These are phyloP conservation scores for Boletus rubroflammeus DNA, from an alignment of 768 basidiomycete genomes.

Conservation along the genomic window DNA sequence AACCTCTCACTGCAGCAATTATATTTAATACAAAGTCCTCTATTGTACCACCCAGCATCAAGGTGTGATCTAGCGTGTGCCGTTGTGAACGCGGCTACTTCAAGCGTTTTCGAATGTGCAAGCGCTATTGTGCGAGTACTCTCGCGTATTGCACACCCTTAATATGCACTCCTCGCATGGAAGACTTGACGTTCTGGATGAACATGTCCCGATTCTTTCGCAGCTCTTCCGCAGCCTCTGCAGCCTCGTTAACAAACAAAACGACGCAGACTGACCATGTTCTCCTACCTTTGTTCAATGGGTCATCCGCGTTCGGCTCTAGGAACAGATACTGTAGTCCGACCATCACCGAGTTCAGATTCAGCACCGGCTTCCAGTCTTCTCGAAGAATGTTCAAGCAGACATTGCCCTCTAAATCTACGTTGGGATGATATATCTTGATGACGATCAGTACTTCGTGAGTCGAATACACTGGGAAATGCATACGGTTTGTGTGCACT, in stretches of 20 bases:
- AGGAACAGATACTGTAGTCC: slow-evolving; percentile 97
- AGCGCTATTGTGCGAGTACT: slow-evolving; percentile 50
- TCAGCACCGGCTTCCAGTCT: slow-evolving; percentile 99
- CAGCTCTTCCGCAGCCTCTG: slow-evolving; percentile 96
- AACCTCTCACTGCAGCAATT: neutral
- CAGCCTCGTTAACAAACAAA: slow-evolving; percentile 8
- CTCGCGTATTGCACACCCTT: slow-evolving; percentile 78
- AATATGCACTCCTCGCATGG: slow-evolving; percentile 80
- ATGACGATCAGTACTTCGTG: slow-evolving; percentile 2
- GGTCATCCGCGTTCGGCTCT: slow-evolving; percentile 98
- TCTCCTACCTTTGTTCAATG: slow-evolving; percentile 93
- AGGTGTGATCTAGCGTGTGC: slow-evolving; percentile 2
- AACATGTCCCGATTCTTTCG: slow-evolving; percentile 85
- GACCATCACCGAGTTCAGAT: slow-evolving; percentile 97
- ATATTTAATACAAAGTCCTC: slow-evolving; percentile 3
- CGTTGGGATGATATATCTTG: slow-evolving; percentile 98
- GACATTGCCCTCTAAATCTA: slow-evolving; percentile 97
- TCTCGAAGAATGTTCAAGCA: slow-evolving; percentile 98
- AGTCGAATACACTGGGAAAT: neutral
- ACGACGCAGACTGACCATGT: neutral
- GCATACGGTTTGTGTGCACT: slow-evolving; percentile 88
- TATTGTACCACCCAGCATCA: slow-evolving; percentile 3
- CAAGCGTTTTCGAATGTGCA: slow-evolving; percentile 1
- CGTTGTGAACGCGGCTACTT: slow-evolving; percentile 4
- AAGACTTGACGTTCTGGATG: slow-evolving; percentile 75